Evolutionary conservation across 352 stramenopile species (phyloP).

Genomic region (Phytophthora sp.): DNA sequence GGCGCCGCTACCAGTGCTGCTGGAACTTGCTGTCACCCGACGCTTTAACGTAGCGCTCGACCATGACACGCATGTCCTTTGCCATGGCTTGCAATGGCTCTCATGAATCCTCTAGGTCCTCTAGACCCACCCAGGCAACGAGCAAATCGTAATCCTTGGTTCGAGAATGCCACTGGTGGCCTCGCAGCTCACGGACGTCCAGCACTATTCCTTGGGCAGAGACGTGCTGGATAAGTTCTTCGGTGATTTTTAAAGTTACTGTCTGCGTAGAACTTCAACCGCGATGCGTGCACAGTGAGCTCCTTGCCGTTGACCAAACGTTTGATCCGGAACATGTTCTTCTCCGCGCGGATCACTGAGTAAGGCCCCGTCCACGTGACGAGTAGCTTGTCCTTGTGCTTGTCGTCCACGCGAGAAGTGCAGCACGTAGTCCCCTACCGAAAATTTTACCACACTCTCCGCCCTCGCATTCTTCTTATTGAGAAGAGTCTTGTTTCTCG

Average conservation of each 20-base stretch:
- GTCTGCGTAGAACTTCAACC: slow-evolving; percentile 10
- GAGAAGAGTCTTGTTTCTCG: not conserved
- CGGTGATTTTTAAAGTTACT: not conserved
- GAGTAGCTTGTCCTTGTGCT: slow-evolving; percentile 9
- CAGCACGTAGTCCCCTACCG: slow-evolving; percentile 12
- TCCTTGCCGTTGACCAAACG: slow-evolving; percentile 1
- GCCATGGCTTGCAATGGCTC: not conserved
- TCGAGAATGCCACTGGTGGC: not conserved
- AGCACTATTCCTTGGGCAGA: slow-evolving; percentile 7
- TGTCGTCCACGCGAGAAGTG: slow-evolving; percentile 6
- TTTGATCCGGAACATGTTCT: not conserved
- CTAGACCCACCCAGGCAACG: not conserved
- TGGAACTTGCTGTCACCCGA: no score
- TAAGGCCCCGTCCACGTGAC: slow-evolving; percentile 5
- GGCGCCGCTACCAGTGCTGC: no score
- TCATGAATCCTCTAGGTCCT: not conserved
- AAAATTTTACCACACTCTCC: slow-evolving; percentile 10
- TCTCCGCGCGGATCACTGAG: not conserved
- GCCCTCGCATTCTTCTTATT: slow-evolving; percentile 1
- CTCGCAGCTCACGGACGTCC: not conserved
- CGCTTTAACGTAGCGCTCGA: not conserved
- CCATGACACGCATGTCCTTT: not conserved
- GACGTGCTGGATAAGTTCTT: slow-evolving; percentile 9
- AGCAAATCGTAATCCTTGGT: slow-evolving; percentile 2
- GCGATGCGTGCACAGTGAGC: not conserved